phyloP scores from a whole-genome alignment of 2,329 filamentous ascomycete genomes.

The Colletotrichum cuscutae region DNA sequence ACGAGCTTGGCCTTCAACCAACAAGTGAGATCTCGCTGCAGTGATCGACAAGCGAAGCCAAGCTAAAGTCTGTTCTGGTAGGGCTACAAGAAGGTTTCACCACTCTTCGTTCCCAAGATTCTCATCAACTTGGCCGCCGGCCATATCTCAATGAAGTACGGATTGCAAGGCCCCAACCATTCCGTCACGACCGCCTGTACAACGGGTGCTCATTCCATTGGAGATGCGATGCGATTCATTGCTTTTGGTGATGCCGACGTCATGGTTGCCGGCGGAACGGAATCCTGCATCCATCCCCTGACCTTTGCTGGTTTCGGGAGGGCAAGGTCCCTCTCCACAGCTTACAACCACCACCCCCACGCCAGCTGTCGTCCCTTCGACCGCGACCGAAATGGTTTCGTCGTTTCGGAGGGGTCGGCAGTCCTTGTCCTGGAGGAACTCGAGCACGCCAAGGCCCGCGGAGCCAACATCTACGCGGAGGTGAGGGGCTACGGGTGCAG shows the following conservation, averaged over 20 bases:
- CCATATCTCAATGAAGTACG: conserved; percentile 92
- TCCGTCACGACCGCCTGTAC: conserved; percentile 95
- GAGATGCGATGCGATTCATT: conserved; percentile 93
- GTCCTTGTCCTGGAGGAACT: conserved; percentile 90
- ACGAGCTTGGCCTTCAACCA: conserved; percentile 81
- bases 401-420: conserved; percentile 91
- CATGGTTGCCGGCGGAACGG: conserved; percentile 95
- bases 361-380: conserved; percentile 90
- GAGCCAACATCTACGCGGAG: conserved; percentile 88
- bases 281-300: conserved; percentile 95
- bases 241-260: conserved; percentile 91
- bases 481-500: conserved; percentile 89
- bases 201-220: conserved; percentile 93
- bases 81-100: conserved; percentile 94
- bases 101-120: conserved; percentile 90
- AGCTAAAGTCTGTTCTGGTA: conserved; percentile 47
- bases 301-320: conserved; percentile 92
- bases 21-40: conserved; percentile 63
- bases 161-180: conserved; percentile 92
- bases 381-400: conserved; percentile 81
- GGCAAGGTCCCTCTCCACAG: conserved; percentile 85
- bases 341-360: conserved; percentile 77
- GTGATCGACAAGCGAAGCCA: conserved; percentile 25
- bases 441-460: conserved; percentile 83
- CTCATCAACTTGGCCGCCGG: conserved; percentile 96